These are phyloP conservation scores for Fagopyrum esculentum DNA, from an alignment of 148 eudicot species.

Conservation along the genomic window DNA sequence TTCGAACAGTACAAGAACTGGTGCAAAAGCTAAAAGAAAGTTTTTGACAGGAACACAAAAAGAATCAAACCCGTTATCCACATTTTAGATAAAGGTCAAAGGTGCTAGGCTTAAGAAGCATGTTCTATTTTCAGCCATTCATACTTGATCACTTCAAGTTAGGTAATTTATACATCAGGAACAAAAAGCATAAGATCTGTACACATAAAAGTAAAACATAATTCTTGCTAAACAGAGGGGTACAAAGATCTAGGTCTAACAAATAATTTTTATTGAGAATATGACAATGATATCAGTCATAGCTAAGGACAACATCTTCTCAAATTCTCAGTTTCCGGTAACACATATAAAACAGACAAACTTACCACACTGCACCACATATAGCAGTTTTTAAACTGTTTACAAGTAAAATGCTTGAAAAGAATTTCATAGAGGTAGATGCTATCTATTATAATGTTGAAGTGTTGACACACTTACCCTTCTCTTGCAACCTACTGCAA, in stretches of 20 bases:
- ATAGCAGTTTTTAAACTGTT: background rate
- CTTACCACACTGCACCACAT: background rate
- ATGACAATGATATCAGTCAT: background rate
- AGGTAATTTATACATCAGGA: background rate
- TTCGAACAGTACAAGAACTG: background rate
- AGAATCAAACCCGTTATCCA: background rate
- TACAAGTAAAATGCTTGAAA: background rate
- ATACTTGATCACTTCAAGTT: background rate
- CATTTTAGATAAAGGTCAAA: background rate
- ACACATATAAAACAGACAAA: background rate
- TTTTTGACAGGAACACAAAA: background rate
- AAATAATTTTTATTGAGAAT: background rate
- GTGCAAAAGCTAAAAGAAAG: background rate
- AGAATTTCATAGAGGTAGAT: background rate
- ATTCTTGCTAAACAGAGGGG: background rate
- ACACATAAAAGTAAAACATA: background rate
- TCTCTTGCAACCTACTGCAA: conserved; percentile 86
- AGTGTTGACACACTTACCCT: conserved; percentile 41
- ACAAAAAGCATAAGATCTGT: background rate
- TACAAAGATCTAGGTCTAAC: background rate
- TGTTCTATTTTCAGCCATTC: background rate
- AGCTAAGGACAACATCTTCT: background rate
- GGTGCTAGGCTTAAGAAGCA: background rate
- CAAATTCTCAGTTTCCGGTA: background rate
- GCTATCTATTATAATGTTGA: background rate